Evolutionary conservation across 805 yeast species (phyloP).

Genomic region (Scheffersomyces lignosus): DNA sequence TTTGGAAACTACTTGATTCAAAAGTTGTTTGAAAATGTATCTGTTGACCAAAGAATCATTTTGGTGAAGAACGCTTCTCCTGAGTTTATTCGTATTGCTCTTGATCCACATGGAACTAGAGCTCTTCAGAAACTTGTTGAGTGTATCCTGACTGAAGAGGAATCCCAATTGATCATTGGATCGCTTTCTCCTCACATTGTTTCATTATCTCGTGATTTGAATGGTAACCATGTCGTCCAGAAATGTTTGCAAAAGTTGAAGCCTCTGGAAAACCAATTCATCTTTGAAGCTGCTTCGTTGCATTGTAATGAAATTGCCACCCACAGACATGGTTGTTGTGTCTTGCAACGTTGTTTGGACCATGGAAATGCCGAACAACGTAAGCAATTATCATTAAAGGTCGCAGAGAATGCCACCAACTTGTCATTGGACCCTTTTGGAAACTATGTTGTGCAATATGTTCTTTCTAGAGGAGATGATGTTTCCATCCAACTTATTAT

Average conservation of each 20-base stretch:
- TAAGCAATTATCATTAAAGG: conserved; percentile 60
- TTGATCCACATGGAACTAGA: conserved; percentile 94
- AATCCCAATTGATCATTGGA: conserved; percentile 60
- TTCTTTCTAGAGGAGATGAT: conserved; percentile 53
- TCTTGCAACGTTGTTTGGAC: conserved; percentile 90
- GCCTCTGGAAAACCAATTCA: conserved; percentile 76
- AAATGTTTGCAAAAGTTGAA: conserved; percentile 77
- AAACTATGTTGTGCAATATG: conserved; percentile 94
- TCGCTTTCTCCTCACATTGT: conserved; percentile 73
- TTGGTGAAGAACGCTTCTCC: conserved; percentile 73
- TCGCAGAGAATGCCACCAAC: conserved; percentile 66
- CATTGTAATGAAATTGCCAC: conserved; percentile 83
- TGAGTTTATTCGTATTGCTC: conserved; percentile 74
- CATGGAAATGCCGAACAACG: conserved; percentile 77
- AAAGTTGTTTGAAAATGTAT: conserved; percentile 78
- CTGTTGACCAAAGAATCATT: conserved; percentile 64
- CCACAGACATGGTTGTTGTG: conserved; percentile 77
- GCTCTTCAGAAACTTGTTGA: conserved; percentile 93
- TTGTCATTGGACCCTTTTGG: conserved; percentile 93
- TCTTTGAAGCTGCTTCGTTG: conserved; percentile 78
- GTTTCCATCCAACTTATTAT: conserved; percentile 31
- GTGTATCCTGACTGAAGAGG: conserved; percentile 69
- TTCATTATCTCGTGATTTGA: conserved; percentile 77
- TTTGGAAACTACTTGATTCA: conserved; percentile 97
- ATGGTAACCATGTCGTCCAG: conserved; percentile 96